Base-by-base conservation (phyloP, 768 basidiomycete genomes). In the Boletus rufocinnamomeus region DNA sequence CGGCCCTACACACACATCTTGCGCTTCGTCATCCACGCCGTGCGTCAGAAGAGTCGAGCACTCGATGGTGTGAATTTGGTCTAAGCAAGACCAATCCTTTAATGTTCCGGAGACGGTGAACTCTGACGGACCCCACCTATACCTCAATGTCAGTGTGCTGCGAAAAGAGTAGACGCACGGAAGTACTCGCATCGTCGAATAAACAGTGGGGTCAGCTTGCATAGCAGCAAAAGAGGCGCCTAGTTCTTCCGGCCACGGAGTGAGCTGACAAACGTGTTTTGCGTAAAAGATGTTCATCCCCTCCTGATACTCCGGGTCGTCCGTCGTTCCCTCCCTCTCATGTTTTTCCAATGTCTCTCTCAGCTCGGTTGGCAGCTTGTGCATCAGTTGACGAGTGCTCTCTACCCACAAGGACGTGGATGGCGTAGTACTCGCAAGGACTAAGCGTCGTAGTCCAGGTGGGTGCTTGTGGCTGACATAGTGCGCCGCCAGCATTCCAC, bases 401-500 rank as follows among this genome's bases (percentile, higher is more conserved):
- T 63, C 44, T 2, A 54, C 62, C 63, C 65, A 70, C n/a, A 77
- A 53, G 2, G 66, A 48, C 55, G 72, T 65, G 10, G 74, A 75
- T 9, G 74, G 71, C 0, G 73, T 70, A 0, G 72, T 64, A 30
- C 73, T 76, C 7, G 70, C 66, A 19, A 78, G 61, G 27, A 77
- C 68, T 1, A 78, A 59, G 11, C 67, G 75, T 48, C 70, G 73
- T 14, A 82, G 59, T 1, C 79, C 79, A 0, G 52, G n/a, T 3
- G 80, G 80, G 19, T 76, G 71, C 13, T 72, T 69, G 17, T 70
- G 62, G 38, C 75, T 68, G 9, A 63, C 79, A 50, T 77, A 80
- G 40, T 79, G 75, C 6, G 72, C 60, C 0, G 72, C 82, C 8
- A 85, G 72, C 70, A 82, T 82, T 2, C 79, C 82, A 17, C 84